phyloP scores from a whole-genome alignment of 2,329 filamentous ascomycete genomes.

The Parastagonospora nodorum region DNA sequence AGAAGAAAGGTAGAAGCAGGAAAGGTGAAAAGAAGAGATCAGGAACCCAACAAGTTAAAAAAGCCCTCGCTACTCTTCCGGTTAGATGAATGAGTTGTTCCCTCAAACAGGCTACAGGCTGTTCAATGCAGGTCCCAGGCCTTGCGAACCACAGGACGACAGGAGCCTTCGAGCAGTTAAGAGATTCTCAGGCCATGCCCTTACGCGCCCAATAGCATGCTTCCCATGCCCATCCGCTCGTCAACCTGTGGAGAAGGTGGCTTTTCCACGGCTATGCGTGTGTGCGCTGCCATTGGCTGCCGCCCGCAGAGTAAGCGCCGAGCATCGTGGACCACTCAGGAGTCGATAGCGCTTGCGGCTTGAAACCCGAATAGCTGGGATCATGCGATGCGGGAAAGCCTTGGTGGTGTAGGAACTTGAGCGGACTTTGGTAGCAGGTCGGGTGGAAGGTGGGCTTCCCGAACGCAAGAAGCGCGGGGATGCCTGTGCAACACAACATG shows the following conservation, averaged over 20 bases:
- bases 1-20: slow-evolving; percentile 15
- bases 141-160: slow-evolving; percentile 18
- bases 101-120: neutral
- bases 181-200: slow-evolving; percentile 19
- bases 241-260: slow-evolving; percentile 24
- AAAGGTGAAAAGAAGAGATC: slow-evolving; percentile 10
- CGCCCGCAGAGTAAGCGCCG: slow-evolving; percentile 27
- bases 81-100: slow-evolving; percentile 19
- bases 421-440: neutral
- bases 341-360: slow-evolving; percentile 36
- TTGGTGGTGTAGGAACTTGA: slow-evolving; percentile 6
- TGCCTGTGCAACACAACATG: slow-evolving; percentile 1
- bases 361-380: slow-evolving; percentile 25
- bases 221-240: slow-evolving; percentile 16
- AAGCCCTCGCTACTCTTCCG: slow-evolving; percentile 2
- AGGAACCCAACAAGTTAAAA: slow-evolving; percentile 3
- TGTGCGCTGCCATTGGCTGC: slow-evolving; percentile 21
- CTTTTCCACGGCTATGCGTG: slow-evolving; percentile 13
- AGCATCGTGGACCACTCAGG: slow-evolving; percentile 30
- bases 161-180: slow-evolving; percentile 19
- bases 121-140: no score
- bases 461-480: neutral
- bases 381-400: neutral
- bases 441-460: neutral
- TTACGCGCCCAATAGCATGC: slow-evolving; percentile 25